Base-by-base conservation (phyloP, 345 rosid species). In the Pistacia atlantica region DNA sequence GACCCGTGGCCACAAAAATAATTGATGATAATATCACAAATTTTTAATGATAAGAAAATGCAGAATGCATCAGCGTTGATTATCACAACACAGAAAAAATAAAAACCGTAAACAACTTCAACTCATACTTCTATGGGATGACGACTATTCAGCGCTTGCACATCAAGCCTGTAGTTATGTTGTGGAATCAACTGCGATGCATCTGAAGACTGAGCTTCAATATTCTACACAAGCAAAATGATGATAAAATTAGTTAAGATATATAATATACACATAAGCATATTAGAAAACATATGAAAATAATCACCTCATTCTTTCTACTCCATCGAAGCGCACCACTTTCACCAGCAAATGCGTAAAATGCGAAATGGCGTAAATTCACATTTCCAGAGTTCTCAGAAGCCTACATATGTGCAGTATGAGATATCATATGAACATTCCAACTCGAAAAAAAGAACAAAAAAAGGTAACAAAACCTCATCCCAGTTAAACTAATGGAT, bases 121-220 rank as follows among this genome's bases (percentile, higher is more conserved):
- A 60, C 18, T 55, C 58, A 81, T 89, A 96, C 98, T 98, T 94
- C 95, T 80, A 97, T 98, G 48, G 97, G 98, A 45, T 85, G 99
- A 79, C 93, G 95, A 71, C 84, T 91, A 82, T 92, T 94, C 64
- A 92, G 61, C 17, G 98, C 83, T 79, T 94, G 93, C 67, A 81
- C 97, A 81, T 94, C 97, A 51, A 97, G 95, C 86, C 90, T 97
- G 93, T 96, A 97, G 82, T 92, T 94, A 78, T 94, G 99, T 74
- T 97, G 99, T 5, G 99, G 98, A 83, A 92, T 88, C 78, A 97
- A 80, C 74, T 90, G 90, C 13, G 92, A 88, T 56, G 90, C 89
- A 86, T 92, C 98, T 75, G 91, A 78, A 73, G 94, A 72, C 56
- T 86, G 86, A 42, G 89, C 89, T 81, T 91, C 97, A 83, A 88